phyloP scores from a whole-genome alignment of 2,329 filamentous ascomycete genomes.

The Colletotrichum spinosum region DNA sequence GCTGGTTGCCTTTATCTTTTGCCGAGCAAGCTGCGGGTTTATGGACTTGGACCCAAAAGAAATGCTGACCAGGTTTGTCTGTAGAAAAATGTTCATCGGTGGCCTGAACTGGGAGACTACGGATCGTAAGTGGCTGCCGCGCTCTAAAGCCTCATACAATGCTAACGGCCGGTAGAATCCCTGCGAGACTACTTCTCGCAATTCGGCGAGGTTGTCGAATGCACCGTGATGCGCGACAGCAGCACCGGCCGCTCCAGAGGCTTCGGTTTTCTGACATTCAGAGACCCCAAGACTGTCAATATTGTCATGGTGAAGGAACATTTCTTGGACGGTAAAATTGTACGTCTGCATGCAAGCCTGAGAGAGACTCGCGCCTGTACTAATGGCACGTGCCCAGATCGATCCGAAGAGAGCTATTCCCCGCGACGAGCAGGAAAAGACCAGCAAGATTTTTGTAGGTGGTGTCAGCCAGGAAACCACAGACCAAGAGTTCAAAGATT shows the following conservation, averaged over 20 bases:
- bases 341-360: conserved; percentile 62
- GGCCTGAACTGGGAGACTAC: conserved; percentile 99
- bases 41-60: background rate
- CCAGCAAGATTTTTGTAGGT: conserved; percentile 98
- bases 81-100: conserved; percentile 99
- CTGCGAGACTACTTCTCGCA: conserved; percentile 97
- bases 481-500: conserved; percentile 94
- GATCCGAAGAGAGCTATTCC: conserved; percentile 98
- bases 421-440: conserved; percentile 97
- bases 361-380: too few relatives aligned
- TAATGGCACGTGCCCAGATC: conserved; percentile 69
- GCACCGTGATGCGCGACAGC: conserved; percentile 99
- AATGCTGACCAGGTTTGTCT: conserved; percentile 28
- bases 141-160: conserved; percentile 27
- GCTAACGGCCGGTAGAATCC: conserved; percentile 74
- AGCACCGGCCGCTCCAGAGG: conserved; percentile 93
- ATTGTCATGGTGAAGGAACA: conserved; percentile 99
- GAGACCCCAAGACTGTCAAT: conserved; percentile 96
- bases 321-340: conserved; percentile 97
- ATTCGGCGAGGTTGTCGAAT: conserved; percentile 96
- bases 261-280: conserved; percentile 98
- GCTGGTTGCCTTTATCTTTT: background rate
- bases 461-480: conserved; percentile 98
- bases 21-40: background rate
- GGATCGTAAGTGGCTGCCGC: conserved; percentile 76